Evolutionary conservation across 306 rosid genomes (phyloP).

Genomic region (Quercus alba): DNA sequence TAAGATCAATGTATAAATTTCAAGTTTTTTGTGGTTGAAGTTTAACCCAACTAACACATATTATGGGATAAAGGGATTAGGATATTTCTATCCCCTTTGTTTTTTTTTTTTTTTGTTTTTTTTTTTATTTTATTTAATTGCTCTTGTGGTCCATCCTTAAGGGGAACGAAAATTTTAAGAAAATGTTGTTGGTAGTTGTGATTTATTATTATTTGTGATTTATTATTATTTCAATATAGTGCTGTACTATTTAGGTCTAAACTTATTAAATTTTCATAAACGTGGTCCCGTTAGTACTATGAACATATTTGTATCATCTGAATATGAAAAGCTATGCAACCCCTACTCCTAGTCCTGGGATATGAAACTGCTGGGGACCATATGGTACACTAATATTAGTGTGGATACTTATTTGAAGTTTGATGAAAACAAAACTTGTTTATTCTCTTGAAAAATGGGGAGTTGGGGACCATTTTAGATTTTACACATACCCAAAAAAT

Average conservation of each 20-base stretch:
- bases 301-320: background rate
- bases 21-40: too few species aligned
- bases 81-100: too few species aligned
- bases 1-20: too few species aligned
- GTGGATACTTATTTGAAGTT: background rate
- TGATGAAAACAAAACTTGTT: background rate
- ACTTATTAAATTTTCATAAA: background rate
- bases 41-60: background rate
- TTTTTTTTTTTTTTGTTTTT: too few species aligned
- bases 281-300: constrained; percentile 7
- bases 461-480: background rate
- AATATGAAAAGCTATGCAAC: background rate
- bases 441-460: too few species aligned
- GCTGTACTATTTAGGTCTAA: background rate
- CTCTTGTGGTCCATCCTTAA: background rate
- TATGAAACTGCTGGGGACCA: constrained; percentile 14
- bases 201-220: background rate
- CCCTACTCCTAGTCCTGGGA: background rate
- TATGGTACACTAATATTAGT: background rate
- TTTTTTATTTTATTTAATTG: background rate
- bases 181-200: constrained; percentile 18
- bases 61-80: background rate
- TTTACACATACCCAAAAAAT: background rate
- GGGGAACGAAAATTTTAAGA: background rate
- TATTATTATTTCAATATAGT: background rate